Evolutionary conservation across 495 filamentous ascomycete genomes (phyloP), one percentile per base, ranked within the genome.

Genomic region (Aspergillus bridgeri): DNA sequence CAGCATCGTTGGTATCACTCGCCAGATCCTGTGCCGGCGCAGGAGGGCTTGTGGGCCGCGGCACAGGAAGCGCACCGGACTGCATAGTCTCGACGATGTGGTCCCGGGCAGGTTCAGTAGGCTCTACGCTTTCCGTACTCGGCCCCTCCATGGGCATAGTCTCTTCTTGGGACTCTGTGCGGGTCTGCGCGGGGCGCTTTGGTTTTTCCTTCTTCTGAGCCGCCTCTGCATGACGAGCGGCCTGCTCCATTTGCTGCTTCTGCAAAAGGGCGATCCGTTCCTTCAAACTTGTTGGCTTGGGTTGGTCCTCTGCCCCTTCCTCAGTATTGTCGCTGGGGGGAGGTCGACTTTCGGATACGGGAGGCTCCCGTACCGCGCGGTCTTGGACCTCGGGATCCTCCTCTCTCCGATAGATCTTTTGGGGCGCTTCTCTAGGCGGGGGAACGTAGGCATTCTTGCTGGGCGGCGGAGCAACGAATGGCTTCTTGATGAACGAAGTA

Each of bases 381-480:
- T 90, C 87, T 52, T 79, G 83, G 53, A 93, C 79, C 58, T 92
- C 90, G 0, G 91, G 89, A 60, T 96, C 90, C 62, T 97, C 94
- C 47, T 97, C 94, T 42, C 96, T 80, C 53, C 86, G 84, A 64
- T 96, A 96, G 11, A 91, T 69, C 74, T 87, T 94, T 25, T 86
- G 82, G 18, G 85, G 84, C 23, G 83, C 80, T 33, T 86, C 83
- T 20, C 80, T 77, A 43, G 86, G 84, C 5, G 86, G 85, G 38
- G 94, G 88, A 1, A 98, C 83, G 64, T 91, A 98, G 2, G 95
- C 87, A 79, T 97, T 87, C 60, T 92, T 89, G 70, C 91, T 96
- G 6, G 94, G 94, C 52, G 94, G 94, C 27, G 95, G 91, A 2
- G 94, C 88, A 57, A 98, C 94, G 64, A 97, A 98, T n/a, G 94